These are phyloP conservation scores for Xylaria polymorpha DNA, from an alignment of 2,329 filamentous ascomycete genomes.

Conservation along the genomic window DNA sequence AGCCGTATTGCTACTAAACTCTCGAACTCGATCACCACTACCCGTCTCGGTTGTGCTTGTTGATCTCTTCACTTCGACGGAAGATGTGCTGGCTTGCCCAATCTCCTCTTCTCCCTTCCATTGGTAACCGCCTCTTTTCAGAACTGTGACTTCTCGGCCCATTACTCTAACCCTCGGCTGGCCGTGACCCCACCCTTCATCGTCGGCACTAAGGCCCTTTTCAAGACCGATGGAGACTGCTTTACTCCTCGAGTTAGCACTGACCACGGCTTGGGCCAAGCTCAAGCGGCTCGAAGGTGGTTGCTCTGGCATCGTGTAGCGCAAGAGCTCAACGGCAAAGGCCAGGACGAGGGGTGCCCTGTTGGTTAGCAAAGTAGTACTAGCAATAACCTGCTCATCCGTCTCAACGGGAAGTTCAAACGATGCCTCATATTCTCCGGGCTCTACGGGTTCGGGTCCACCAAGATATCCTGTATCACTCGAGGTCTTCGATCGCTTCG, in stretches of 20 bases:
- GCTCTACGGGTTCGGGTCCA: constrained; percentile 54
- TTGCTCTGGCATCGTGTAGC: constrained; percentile 87
- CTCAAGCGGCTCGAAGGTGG: constrained; percentile 86
- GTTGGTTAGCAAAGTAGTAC: constrained; percentile 75
- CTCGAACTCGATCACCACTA: constrained; percentile 36
- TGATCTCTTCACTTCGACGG: constrained; percentile 32
- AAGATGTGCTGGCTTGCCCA: constrained; percentile 37
- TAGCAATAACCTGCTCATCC: constrained; percentile 69
- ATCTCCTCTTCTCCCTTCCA: constrained; percentile 59
- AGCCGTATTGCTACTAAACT: constrained; percentile 33
- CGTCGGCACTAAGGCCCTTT: constrained; percentile 71
- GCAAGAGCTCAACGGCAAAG: constrained; percentile 56
- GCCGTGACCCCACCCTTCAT: constrained; percentile 78
- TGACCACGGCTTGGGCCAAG: constrained; percentile 85
- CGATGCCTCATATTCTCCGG: constrained; percentile 71
- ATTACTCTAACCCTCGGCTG: constrained; percentile 79
- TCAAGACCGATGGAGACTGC: constrained; percentile 80
- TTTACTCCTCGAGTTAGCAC: constrained; percentile 81
- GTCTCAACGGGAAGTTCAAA: constrained; percentile 68
- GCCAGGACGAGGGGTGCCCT: constrained; percentile 84
- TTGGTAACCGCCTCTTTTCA: constrained; percentile 82
- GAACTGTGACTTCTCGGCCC: constrained; percentile 77
- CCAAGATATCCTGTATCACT: constrained; percentile 45
- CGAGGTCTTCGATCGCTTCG: constrained; percentile 52
- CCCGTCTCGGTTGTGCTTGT: constrained; percentile 37